phyloP scores from a whole-genome alignment of 495 filamentous ascomycete species.

The Penicillium cinerascens region DNA sequence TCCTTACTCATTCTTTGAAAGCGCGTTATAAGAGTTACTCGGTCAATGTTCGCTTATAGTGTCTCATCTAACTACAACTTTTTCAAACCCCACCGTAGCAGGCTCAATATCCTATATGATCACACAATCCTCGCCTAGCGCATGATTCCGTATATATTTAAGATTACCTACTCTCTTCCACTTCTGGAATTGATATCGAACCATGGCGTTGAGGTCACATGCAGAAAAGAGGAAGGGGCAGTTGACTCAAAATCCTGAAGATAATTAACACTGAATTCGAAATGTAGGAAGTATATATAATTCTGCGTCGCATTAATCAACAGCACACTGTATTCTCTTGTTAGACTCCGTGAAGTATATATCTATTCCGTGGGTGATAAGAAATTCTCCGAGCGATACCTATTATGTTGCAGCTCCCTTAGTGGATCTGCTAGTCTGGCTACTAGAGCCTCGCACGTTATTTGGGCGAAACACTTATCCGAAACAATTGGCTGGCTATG shows the following conservation, averaged over 20 bases:
- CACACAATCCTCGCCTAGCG: slow-evolving; percentile 1
- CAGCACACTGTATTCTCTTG: slow-evolving; percentile 6
- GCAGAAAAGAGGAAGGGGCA: neutral
- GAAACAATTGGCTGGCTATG: slow-evolving; percentile 16
- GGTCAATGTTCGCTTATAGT: too few species aligned
- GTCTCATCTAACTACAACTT: too few species aligned
- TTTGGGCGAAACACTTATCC: slow-evolving; percentile 14
- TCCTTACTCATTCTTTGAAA: too few species aligned
- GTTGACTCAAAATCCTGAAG: slow-evolving; percentile 6
- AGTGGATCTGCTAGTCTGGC: slow-evolving; percentile 1
- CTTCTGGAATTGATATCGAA: slow-evolving; percentile 9
- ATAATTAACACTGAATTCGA: slow-evolving; percentile 14
- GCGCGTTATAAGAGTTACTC: too few species aligned
- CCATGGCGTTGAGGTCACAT: slow-evolving; percentile 17
- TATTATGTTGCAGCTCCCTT: neutral
- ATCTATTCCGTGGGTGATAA: neutral
- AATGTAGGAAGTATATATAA: slow-evolving; percentile 20
- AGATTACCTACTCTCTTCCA: slow-evolving; percentile 7
- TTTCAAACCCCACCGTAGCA: too few species aligned
- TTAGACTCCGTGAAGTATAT: neutral
- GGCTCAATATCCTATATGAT: too few species aligned
- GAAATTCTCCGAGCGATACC: neutral
- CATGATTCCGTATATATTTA: slow-evolving; percentile 16
- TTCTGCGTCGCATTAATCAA: slow-evolving; percentile 19
- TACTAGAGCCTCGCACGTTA: slow-evolving; percentile 16